Evolutionary conservation across 2,329 filamentous ascomycete genomes (phyloP), one percentile per base, ranked within the genome.

Genomic region (Celoporthe dispersa): DNA sequence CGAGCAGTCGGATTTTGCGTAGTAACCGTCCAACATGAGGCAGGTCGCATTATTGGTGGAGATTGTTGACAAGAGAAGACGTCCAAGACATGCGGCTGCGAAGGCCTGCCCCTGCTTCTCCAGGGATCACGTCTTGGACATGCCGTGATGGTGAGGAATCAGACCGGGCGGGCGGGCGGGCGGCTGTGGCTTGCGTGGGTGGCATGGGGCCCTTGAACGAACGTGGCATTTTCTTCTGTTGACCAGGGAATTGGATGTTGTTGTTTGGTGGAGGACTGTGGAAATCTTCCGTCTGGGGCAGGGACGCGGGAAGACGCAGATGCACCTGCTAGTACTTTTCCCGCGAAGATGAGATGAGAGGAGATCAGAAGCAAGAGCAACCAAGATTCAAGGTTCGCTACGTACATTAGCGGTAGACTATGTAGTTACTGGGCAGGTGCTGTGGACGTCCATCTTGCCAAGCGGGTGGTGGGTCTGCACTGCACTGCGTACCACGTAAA

Each of bases 21-120:
- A 33, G 22, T 11, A 16, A 19, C 44, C 7, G 7, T 9, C 19
- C 55, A 59, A 35, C 16, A 31, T 22, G 31, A 35, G 57, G 57
- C 57, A 60, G 57, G 57, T 60, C 33, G 33, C 57, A 60, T 37
- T n/a, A 37, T 60, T n/a, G 57, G 28, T 60, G 57, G 57, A 37
- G 33, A 22, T n/a, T 60, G 33, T 37, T 14, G 33, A 60, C 19
- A 11, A 60, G 57, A n/a, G 14, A 35, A n/a, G 22, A 48, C 44
- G 8, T 48, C 16, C 57, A 35, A n/a, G 28, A 37, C 57, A n/a
- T 37, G 31, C 31, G 57, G 57, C 57, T 60, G 33, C 33, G n/a
- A 14, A 37, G 44, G 19, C 57, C 19, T n/a, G 8, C 28, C 8
- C 9, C 55, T 25, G 25, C 51, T n/a, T 48, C 8, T 35, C 11